Conservation (phyloP, 2,329 filamentous ascomycete genomes). For the Colletotrichum sp. region DNA sequence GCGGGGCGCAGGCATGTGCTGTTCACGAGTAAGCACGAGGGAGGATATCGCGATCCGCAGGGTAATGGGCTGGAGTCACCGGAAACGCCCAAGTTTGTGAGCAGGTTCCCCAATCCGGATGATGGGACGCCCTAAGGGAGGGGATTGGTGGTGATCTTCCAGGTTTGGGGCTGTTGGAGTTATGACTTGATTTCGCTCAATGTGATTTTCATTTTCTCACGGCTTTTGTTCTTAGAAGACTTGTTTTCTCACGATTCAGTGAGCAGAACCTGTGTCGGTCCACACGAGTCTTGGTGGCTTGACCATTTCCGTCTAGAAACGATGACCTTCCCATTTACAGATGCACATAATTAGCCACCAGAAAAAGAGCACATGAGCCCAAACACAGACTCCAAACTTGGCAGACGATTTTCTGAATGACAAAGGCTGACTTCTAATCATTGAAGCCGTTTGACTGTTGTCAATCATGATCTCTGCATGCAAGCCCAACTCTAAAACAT, state of each 20-base stretch:
- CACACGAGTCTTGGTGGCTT: no score
- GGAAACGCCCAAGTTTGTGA: background rate
- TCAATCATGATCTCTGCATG: background rate
- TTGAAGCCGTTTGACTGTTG: no score
- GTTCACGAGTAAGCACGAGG: fast-evolving
- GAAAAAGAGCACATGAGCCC: no score
- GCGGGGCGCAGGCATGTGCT: background rate
- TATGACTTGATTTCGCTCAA: background rate
- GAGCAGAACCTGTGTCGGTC: no score
- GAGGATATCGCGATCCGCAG: background rate
- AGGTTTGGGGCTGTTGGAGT: fast-evolving
- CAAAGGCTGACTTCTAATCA: no score
- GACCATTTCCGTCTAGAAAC: no score
- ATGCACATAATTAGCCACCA: no score
- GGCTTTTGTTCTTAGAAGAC: fast-evolving
- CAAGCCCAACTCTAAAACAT: background rate
- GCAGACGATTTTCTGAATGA: no score
- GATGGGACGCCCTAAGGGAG: background rate
- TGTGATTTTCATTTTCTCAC: background rate
- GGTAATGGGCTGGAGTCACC: background rate
- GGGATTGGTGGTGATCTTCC: background rate
- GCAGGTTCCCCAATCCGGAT: background rate
- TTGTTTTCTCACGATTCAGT: background rate
- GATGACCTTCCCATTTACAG: no score
- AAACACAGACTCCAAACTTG: no score